A percentile compares a stretch with the other conserved stretches of the same genome.
Evolutionary conservation across 805 yeast species (phyloP).

Genomic region (Candida methanosorbosa): DNA sequence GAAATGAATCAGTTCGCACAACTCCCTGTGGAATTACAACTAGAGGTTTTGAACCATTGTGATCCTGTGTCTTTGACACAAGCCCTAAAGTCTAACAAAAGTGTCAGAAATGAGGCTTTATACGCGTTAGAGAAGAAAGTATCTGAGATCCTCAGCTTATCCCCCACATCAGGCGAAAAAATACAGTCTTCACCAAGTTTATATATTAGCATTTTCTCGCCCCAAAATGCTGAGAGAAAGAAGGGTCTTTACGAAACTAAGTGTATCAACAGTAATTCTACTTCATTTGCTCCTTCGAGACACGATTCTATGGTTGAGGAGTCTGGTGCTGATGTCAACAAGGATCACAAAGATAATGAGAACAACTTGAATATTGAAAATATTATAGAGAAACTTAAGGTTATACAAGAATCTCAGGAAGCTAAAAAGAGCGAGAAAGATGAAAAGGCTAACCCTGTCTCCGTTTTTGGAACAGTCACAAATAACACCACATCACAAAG

Average conservation of each 20-base stretch:
- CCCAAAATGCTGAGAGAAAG: conserved; percentile 14
- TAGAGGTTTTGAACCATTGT: conserved; percentile 8
- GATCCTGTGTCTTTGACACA: conserved; percentile 7
- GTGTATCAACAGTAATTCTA: conserved; percentile 5
- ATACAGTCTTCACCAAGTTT: conserved; percentile 4
- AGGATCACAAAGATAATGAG: no score
- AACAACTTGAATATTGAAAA: no score
- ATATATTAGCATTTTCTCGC: conserved; percentile 17
- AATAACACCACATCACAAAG: background rate
- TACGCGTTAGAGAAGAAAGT: conserved; percentile 5
- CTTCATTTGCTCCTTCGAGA: background rate
- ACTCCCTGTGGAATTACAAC: conserved; percentile 16
- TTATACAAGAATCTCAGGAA: conserved; percentile 1
- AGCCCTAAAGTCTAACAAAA: conserved; percentile 5
- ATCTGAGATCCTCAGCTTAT: no score
- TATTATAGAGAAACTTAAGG: conserved; percentile 5
- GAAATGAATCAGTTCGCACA: background rate
- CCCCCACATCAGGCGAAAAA: no score
- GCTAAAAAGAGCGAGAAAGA: background rate
- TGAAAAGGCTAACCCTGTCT: background rate
- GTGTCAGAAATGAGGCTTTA: conserved; percentile 3
- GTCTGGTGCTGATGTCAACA: conserved; percentile 2
- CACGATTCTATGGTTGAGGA: background rate
- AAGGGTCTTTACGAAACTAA: conserved; percentile 17
- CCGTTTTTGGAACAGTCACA: background rate